Conservation (phyloP, 1,284 basidiomycete genomes). For the Veloporphyrellus conicus region DNA sequence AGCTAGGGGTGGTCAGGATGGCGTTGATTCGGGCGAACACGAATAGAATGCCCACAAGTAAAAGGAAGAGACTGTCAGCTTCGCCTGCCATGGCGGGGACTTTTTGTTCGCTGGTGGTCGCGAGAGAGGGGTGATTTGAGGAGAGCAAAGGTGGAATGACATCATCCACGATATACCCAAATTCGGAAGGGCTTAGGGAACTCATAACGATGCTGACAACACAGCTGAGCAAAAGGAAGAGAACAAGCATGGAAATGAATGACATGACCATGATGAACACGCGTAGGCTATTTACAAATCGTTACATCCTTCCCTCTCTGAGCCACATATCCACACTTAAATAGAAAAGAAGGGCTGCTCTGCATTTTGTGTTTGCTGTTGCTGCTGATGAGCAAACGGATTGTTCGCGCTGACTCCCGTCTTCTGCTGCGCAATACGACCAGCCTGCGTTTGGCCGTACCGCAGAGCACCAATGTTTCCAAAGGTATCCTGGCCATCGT, state of each 20-base stretch:
- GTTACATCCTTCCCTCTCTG: background rate
- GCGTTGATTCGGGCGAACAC: no score
- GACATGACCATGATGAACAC: background rate
- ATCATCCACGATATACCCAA: slow-evolving; percentile 19
- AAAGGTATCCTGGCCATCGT: slow-evolving; percentile 91
- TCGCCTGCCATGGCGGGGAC: slow-evolving; percentile 20
- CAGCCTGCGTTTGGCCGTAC: slow-evolving; percentile 67
- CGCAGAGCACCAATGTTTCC: slow-evolving; percentile 81
- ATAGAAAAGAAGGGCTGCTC: slow-evolving; percentile 87
- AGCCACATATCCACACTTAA: slow-evolving; percentile 27
- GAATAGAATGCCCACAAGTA: slow-evolving; percentile 17
- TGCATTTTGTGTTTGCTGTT: slow-evolving; percentile 51
- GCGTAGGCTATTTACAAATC: slow-evolving; percentile 12
- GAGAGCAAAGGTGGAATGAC: slow-evolving; percentile 17
- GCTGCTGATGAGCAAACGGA: slow-evolving; percentile 68
- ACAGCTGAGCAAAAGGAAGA: background rate
- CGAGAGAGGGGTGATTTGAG: no score
- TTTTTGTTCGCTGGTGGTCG: background rate
- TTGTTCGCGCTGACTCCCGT: slow-evolving; percentile 61
- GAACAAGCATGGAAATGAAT: slow-evolving; percentile 21
- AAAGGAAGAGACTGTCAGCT: slow-evolving; percentile 18
- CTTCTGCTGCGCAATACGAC: slow-evolving; percentile 53
- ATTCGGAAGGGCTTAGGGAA: slow-evolving; percentile 11
- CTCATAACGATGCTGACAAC: background rate
- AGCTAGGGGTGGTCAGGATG: slow-evolving; percentile 41